These are phyloP conservation scores for Apostasia shenzhenica DNA, from an alignment of 106 monocot species.

Conservation along the genomic window DNA sequence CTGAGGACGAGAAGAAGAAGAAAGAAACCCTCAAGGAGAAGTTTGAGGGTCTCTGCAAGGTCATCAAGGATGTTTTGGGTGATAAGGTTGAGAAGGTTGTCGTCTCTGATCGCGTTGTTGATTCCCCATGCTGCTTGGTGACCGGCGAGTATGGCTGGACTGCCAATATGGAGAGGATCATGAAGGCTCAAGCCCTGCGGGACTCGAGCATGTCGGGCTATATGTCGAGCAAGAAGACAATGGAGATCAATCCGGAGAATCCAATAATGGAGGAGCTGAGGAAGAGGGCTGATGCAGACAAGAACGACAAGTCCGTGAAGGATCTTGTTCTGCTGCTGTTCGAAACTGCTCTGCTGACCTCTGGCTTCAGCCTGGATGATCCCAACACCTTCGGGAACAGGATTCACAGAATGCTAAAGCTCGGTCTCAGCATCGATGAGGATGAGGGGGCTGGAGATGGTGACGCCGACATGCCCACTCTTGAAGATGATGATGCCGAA, in stretches of 20 bases:
- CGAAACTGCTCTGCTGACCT: constrained; percentile 62
- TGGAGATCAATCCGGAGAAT: constrained; percentile 86
- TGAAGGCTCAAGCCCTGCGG: constrained; percentile 72
- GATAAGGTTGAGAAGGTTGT: constrained; percentile 81
- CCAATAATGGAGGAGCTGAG: constrained; percentile 76
- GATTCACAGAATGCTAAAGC: constrained; percentile 71
- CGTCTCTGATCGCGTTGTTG: constrained; percentile 67
- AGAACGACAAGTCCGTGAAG: constrained; percentile 82
- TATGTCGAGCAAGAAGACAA: constrained; percentile 83
- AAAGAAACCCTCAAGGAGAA: constrained; percentile 53
- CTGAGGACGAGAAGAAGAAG: constrained; percentile 71
- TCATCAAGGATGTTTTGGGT: constrained; percentile 65
- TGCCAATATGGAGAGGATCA: constrained; percentile 84
- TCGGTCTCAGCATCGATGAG: constrained; percentile 73
- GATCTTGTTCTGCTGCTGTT: constrained; percentile 63
- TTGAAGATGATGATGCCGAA: constrained; percentile 59
- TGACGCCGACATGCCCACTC: constrained; percentile 60
- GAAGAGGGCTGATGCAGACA: constrained; percentile 66
- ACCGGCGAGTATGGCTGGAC: constrained; percentile 80
- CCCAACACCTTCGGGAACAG: constrained; percentile 77
- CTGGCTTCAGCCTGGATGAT: constrained; percentile 76
- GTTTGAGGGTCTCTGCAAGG: constrained; percentile 77
- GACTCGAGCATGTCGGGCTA: constrained; percentile 76
- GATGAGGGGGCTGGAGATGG: constrained; percentile 39
- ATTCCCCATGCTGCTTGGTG: constrained; percentile 74